Conservation (phyloP, 495 filamentous ascomycete genomes). For the Tuber aestivum region DNA sequence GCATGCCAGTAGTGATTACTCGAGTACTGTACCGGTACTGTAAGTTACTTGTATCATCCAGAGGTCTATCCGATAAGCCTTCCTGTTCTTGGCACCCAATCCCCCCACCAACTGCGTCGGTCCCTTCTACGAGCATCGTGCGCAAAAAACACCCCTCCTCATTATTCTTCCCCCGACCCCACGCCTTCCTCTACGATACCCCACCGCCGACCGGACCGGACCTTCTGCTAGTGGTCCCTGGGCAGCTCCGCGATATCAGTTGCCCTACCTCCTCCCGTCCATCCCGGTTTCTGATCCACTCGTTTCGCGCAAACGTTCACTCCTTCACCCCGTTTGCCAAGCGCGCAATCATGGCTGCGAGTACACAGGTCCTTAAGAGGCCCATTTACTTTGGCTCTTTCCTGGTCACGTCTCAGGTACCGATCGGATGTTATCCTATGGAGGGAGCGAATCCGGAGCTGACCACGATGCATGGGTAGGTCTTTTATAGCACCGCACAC, state of each 20-base stretch:
- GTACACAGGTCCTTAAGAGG: constrained; percentile 9
- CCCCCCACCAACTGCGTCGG: neutral
- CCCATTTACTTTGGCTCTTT: constrained; percentile 59
- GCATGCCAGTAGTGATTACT: neutral
- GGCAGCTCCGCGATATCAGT: neutral
- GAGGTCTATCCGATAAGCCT: neutral
- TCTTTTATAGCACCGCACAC: constrained; percentile 75
- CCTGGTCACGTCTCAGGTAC: constrained; percentile 58
- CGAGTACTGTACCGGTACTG: no score
- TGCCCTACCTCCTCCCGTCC: neutral
- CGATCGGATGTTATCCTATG: neutral
- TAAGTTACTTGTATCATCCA: no score
- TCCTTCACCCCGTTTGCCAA: neutral
- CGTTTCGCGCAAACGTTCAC: neutral
- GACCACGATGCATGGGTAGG: constrained; percentile 47
- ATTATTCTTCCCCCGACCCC: neutral
- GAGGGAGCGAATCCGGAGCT: constrained; percentile 3
- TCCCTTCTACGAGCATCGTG: no score
- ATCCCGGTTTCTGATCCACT: neutral
- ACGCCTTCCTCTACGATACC: neutral
- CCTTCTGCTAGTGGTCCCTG: neutral
- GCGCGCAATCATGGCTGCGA: constrained; percentile 10
- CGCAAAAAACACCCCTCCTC: neutral
- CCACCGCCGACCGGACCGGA: neutral
- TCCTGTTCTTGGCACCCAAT: neutral